phyloP scores from a whole-genome alignment of 2,329 filamentous ascomycete species.

The Trichothecium sympodiale region DNA sequence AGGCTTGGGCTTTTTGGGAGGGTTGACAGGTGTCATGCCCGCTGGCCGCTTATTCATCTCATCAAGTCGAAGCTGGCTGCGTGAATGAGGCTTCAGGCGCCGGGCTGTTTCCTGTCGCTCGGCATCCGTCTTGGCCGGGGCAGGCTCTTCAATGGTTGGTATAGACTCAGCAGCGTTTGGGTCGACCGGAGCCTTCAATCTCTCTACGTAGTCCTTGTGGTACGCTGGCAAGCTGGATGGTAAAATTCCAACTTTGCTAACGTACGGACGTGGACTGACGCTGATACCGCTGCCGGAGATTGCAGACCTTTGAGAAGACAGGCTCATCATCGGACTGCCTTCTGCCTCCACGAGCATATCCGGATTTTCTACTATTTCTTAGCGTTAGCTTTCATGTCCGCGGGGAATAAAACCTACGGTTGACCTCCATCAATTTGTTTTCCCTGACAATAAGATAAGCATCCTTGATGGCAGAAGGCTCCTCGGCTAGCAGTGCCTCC shows the following conservation, averaged over 20 bases:
- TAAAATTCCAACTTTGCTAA: slow-evolving; percentile 83
- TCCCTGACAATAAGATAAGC: slow-evolving; percentile 96
- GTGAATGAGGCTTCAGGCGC: slow-evolving; percentile 75
- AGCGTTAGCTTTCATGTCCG: slow-evolving; percentile 17
- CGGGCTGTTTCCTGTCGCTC: slow-evolving; percentile 75
- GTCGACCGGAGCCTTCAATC: slow-evolving; percentile 43
- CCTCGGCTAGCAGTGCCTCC: slow-evolving; percentile 80
- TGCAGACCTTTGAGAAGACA: slow-evolving; percentile 43
- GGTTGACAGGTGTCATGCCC: slow-evolving; percentile 50
- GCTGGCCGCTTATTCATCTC: slow-evolving; percentile 48
- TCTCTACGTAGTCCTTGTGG: slow-evolving; percentile 82
- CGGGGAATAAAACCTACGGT: slow-evolving; percentile 52
- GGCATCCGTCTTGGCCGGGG: slow-evolving; percentile 47
- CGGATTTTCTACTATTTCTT: slow-evolving; percentile 17
- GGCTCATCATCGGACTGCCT: slow-evolving; percentile 40
- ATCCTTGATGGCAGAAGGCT: slow-evolving; percentile 97
- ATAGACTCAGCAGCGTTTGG: slow-evolving; percentile 29
- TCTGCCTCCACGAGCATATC: slow-evolving; percentile 24
- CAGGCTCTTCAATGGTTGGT: slow-evolving; percentile 34
- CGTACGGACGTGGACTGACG: slow-evolving; percentile 42
- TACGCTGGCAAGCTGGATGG: slow-evolving; percentile 86
- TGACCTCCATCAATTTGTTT: slow-evolving; percentile 93
- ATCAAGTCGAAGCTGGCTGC: slow-evolving; percentile 59
- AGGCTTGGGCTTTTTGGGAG: slow-evolving; percentile 62
- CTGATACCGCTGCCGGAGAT: slow-evolving; percentile 35